Evolutionary conservation across 1,284 basidiomycete genomes (phyloP), one percentile per base, ranked within the genome.

Genomic region (Puccinia horiana): DNA sequence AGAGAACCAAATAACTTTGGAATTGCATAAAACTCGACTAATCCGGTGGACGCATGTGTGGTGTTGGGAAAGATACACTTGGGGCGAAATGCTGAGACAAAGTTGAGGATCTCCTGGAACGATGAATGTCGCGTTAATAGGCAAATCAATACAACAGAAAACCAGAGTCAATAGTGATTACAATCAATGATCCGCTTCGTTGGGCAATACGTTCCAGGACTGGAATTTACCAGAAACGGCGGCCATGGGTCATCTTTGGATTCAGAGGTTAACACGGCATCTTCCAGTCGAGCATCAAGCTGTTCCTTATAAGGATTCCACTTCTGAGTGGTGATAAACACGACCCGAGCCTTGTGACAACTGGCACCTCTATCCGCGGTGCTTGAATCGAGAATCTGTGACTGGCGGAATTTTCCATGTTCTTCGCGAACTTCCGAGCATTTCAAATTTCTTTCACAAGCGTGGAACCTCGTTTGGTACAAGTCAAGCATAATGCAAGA

Each of bases 121-220:
- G 77, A 79, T 44, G 77, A 79, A 44, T 79, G 77, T 29, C 77
- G 26, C 32, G 47, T 56, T 29, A 70, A 79, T 40, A 65, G 77
- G 49, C 29, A 79, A 56, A 54, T 20, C 77, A 70, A 42, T 16
- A 65, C 11, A 32, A 40, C 40, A 4, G 40, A 65, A 35, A 40
- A 40, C 23, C 32, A 49, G 14, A 29, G 42, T 29, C 49, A n/a
- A 54, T 49, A 2, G 26, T 2, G 1, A 49, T 29, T 6, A 47
- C n/a, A 49, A 72, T 65, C 61, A 65, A 40, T 65, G 18, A 23
- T 37, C 18, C 35, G 6, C 26, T 44, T 5, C 26, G 29, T 49
- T 4, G 29, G 47, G 20, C 16, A 58, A 37, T 32, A 76, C 16
- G 40, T 65, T 37, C 20, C 61, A 65, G 20, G 40, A 16, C 12